phyloP scores from a whole-genome alignment of 306 rosid species.

The Prunus kanzakura region DNA sequence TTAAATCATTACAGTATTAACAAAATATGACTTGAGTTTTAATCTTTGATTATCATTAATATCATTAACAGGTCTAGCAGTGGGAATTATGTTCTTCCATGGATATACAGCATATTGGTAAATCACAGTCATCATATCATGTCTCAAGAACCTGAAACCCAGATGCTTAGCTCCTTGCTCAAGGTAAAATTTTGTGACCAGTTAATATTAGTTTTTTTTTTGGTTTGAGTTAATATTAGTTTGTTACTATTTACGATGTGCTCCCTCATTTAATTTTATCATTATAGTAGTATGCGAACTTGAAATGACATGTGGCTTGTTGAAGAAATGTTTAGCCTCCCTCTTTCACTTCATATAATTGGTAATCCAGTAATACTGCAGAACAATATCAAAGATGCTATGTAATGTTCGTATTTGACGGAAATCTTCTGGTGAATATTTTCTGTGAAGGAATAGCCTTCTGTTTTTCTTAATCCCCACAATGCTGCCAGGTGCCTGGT shows the following conservation, averaged over 20 bases:
- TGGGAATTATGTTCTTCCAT: conserved; percentile 69
- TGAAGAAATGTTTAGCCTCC: not conserved
- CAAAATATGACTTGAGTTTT: not conserved
- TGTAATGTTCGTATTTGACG: not conserved
- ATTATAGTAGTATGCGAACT: not conserved
- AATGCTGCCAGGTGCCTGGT: not conserved
- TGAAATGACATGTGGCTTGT: not conserved
- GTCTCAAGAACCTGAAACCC: conserved; percentile 41
- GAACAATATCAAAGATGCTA: not conserved
- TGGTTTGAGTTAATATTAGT: not conserved
- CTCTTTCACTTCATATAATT: not conserved
- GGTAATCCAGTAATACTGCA: not conserved
- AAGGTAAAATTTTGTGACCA: conserved; percentile 42
- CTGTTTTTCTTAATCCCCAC: not conserved
- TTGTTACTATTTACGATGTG: not conserved
- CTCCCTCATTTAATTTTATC: conserved; percentile 1
- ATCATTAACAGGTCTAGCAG: conserved; percentile 54
- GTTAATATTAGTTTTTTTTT: not conserved
- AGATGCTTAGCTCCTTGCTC: conserved; percentile 51
- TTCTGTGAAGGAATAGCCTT: not conserved
- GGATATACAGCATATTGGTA: conserved; percentile 76
- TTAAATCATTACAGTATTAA: not conserved
- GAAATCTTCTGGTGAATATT: not conserved
- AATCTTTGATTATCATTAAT: conserved; percentile 19
- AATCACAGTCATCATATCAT: conserved; percentile 54